phyloP scores from a whole-genome alignment of 805 yeast genomes.

The Yamadazyma paraphyllophila region DNA sequence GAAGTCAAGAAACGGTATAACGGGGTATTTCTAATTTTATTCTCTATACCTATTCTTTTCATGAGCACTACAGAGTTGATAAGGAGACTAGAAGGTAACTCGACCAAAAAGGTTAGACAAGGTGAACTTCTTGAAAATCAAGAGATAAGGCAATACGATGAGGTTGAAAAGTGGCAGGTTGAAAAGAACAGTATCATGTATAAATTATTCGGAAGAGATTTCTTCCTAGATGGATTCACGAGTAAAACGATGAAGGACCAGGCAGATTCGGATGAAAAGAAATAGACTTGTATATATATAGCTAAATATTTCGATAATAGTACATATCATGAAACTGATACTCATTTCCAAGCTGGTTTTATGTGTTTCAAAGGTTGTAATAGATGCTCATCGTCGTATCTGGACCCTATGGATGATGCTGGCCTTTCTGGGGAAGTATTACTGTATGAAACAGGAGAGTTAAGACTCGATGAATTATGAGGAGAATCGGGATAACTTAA shows the following conservation, averaged over 20 bases:
- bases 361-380: slow-evolving; percentile 21
- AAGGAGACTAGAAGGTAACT: slow-evolving; percentile 37
- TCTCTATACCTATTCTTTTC: slow-evolving; percentile 36
- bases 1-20: slow-evolving; percentile 35
- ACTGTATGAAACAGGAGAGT: slow-evolving; percentile 13
- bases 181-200: slow-evolving; percentile 38
- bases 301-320: background rate
- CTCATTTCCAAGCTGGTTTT: slow-evolving; percentile 19
- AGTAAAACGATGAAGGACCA: slow-evolving; percentile 33
- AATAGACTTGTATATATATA: slow-evolving; percentile 4
- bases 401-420: slow-evolving; percentile 31
- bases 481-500: slow-evolving; percentile 7
- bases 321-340: background rate
- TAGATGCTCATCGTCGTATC: slow-evolving; percentile 31
- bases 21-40: slow-evolving; percentile 36
- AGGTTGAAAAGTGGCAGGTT: slow-evolving; percentile 39
- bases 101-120: slow-evolving; percentile 38
- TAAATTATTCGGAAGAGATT: slow-evolving; percentile 39
- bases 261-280: background rate
- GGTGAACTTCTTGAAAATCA: slow-evolving; percentile 38
- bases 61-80: slow-evolving; percentile 34
- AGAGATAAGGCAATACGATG: slow-evolving; percentile 34
- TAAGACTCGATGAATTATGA: slow-evolving; percentile 2
- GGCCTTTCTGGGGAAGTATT: slow-evolving; percentile 35
- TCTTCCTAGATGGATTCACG: slow-evolving; percentile 43